Evolutionary conservation across 2,329 filamentous ascomycete genomes (phyloP), one percentile per base, ranked within the genome.

Genomic region (Raffaelea ambrosiae): DNA sequence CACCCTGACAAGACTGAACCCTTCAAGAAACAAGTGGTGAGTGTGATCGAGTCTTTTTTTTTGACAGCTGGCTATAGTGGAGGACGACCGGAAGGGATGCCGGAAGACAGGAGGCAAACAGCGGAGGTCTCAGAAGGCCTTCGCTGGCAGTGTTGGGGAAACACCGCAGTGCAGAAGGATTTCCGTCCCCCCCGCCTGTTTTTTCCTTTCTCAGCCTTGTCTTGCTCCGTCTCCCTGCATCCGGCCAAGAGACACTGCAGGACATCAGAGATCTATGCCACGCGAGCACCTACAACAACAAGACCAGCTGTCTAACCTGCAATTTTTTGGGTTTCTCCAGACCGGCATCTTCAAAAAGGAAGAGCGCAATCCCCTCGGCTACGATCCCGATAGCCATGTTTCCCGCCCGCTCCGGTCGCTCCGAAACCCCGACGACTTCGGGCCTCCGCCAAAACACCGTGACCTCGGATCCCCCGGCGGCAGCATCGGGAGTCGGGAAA

Each of bases 361-460:
- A 23, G 57, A 60, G 16, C 57, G 59, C 35, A 53, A 57, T 13
- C 54, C 59, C 2, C 49, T 56, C 23, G 57, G 62, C n/a, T 18
- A 13, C 16, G 53, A 55, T 13, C 51, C 57, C 20, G 56, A 63
- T 48, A 46, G 16, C 20, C 69, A 72, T 54, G 63, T 66, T 40
- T 66, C 76, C 29, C 71, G 73, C 16, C 88, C 89, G 2, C 67
- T 94, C 40, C 72, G 80, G 9, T 73, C 79, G 3, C 73, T 95
- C 26, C 82, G 80, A 61, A 88, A 95, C 60, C 89, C 88, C 1
- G 64, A 78, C 1, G 77, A 80, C 16, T 95, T 95, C 61, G 88
- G 79, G 2, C 87, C 88, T 21, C 89, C 89, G 22, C 89, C 89
- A 1, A 90, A 79, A 57, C 84, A 77, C 52, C 7, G 7, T 7